These are phyloP conservation scores for Blastobotrys muscicola DNA, from an alignment of 805 yeast genomes.

Conservation along the genomic window DNA sequence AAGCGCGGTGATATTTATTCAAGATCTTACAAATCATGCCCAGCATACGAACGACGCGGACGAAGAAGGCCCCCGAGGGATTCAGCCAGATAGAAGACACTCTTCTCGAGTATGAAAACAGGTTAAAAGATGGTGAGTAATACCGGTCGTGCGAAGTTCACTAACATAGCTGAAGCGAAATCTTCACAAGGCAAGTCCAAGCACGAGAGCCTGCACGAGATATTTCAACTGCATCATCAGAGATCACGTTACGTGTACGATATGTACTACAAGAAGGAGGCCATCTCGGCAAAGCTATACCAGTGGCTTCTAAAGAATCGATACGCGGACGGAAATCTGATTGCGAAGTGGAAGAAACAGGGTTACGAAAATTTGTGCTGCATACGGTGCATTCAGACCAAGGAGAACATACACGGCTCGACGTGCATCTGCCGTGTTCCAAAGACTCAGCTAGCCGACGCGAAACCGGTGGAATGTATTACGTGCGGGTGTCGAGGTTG, in stretches of 20 bases:
- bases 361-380: slow-evolving; percentile 88
- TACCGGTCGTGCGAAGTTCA: neutral
- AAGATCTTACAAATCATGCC: slow-evolving; percentile 31
- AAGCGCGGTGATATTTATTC: too few species aligned
- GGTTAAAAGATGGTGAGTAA: slow-evolving; percentile 38
- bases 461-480: neutral
- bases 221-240: slow-evolving; percentile 62
- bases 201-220: slow-evolving; percentile 55
- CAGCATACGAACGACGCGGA: slow-evolving; percentile 33
- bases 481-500: slow-evolving; percentile 87
- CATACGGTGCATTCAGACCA: slow-evolving; percentile 58
- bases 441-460: slow-evolving; percentile 32
- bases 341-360: slow-evolving; percentile 76
- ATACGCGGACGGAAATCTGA: slow-evolving; percentile 57
- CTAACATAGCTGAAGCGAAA: slow-evolving; percentile 29
- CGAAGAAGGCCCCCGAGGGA: slow-evolving; percentile 62
- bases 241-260: slow-evolving; percentile 68
- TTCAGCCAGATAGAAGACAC: slow-evolving; percentile 62
- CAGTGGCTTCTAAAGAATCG: slow-evolving; percentile 62
- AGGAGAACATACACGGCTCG: slow-evolving; percentile 52
- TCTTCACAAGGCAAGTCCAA: slow-evolving; percentile 40
- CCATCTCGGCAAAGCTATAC: slow-evolving; percentile 58
- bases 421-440: slow-evolving; percentile 69
- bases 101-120: slow-evolving; percentile 45
- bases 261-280: slow-evolving; percentile 58